A percentile compares a stretch with the other conserved stretches of the same genome.
phyloP scores from a whole-genome alignment of 495 filamentous ascomycete genomes.

The Sabuloglossum arenarium region DNA sequence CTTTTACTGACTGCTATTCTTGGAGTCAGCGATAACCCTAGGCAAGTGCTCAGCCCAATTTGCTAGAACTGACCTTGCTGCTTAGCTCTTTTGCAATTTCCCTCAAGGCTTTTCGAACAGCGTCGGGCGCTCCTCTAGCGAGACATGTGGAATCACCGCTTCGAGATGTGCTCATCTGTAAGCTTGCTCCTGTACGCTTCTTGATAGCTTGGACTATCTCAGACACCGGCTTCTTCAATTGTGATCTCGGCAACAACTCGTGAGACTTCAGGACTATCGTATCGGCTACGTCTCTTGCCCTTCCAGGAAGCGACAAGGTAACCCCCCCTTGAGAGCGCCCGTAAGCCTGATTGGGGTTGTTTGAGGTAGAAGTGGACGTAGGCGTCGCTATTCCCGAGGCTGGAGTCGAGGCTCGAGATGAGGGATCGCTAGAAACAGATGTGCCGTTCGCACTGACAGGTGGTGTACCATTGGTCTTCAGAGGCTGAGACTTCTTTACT shows the following conservation, averaged over 20 bases:
- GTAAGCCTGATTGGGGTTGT: conserved; percentile 7
- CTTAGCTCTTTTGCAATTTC: conserved; percentile 72
- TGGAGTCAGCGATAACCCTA: background rate
- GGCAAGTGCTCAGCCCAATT: background rate
- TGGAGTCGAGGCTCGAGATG: conserved; percentile 35
- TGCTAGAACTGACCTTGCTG: conserved; percentile 41
- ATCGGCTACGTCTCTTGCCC: conserved; percentile 39
- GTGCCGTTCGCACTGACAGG: conserved; percentile 14
- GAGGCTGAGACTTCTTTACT: conserved; percentile 30
- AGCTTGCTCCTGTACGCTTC: conserved; percentile 61
- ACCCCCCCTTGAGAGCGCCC: conserved; percentile 24
- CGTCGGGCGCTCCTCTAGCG: conserved; percentile 55
- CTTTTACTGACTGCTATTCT: conserved; percentile 42
- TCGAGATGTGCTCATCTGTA: conserved; percentile 45
- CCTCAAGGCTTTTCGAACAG: conserved; percentile 61
- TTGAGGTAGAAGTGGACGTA: conserved; percentile 21
- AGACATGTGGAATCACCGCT: conserved; percentile 50
- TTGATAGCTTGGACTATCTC: conserved; percentile 80
- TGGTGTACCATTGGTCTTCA: conserved; percentile 27
- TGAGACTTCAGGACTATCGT: conserved; percentile 41
- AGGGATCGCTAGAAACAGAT: conserved; percentile 13
- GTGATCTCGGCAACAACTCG: conserved; percentile 47
- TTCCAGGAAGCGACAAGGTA: conserved; percentile 51
- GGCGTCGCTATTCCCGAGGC: conserved; percentile 35
- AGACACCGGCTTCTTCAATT: conserved; percentile 60